Conservation (phyloP, 169 alveolate genomes). For the Eimeria sp. region DNA sequence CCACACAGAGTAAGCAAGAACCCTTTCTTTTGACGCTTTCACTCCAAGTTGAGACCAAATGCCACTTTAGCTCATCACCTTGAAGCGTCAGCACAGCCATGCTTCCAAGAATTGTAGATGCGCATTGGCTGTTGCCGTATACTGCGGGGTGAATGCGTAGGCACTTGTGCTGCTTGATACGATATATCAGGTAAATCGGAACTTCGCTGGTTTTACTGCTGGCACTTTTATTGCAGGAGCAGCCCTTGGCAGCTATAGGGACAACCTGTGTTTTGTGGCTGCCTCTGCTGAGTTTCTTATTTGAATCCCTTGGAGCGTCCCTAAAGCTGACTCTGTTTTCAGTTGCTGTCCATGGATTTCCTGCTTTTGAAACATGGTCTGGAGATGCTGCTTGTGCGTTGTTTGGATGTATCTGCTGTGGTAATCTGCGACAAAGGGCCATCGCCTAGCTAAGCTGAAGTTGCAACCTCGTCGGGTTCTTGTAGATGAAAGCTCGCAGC, state of each 20-base stretch:
- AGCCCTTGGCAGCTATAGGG: background rate
- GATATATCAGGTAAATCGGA: conserved; percentile 47
- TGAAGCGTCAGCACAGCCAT: background rate
- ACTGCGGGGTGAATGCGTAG: background rate
- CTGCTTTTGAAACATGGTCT: background rate
- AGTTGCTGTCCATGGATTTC: background rate
- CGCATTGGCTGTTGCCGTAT: background rate
- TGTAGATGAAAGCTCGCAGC: conserved; percentile 69
- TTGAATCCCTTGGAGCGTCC: background rate
- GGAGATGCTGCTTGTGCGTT: background rate
- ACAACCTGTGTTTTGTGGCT: background rate
- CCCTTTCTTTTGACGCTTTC: background rate
- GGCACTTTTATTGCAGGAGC: background rate
- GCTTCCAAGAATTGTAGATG: background rate
- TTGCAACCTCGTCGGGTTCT: conserved; percentile 69
- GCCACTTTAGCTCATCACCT: background rate
- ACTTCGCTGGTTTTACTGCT: background rate
- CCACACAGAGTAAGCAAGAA: background rate
- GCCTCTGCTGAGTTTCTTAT: background rate
- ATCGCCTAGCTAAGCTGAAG: conserved; percentile 25
- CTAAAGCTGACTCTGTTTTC: background rate
- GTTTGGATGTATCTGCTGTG: background rate
- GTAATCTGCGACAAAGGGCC: conserved; percentile 25
- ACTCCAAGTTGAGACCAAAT: background rate
- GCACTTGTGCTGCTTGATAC: conserved; percentile 62